Percentiles rank a stretch among this genome's conserved stretches.
Evolutionary conservation across 257 asterid species (phyloP).

Genomic region (Fraxinus quadrangulata): DNA sequence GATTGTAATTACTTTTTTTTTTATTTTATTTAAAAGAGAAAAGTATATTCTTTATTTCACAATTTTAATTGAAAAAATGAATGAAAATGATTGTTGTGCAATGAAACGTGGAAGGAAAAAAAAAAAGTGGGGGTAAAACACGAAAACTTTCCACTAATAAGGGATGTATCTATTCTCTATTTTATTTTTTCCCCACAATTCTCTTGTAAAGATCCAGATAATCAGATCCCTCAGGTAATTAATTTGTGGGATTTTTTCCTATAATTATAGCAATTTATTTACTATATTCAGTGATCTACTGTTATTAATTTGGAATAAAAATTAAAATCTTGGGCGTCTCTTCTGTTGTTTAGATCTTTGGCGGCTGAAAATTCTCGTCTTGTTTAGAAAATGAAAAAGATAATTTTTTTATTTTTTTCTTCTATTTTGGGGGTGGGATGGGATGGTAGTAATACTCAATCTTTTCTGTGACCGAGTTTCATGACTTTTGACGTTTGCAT

Average conservation of each 20-base stretch:
- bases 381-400: background rate
- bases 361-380: background rate
- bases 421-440: background rate
- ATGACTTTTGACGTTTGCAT: background rate
- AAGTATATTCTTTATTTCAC: no score
- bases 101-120: no score
- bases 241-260: background rate
- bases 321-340: conserved; percentile 16
- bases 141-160: no score
- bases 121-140: no score
- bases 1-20: no score
- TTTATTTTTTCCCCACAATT: background rate
- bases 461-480: background rate
- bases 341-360: background rate
- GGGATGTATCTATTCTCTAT: conserved; percentile 32
- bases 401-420: background rate
- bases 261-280: background rate
- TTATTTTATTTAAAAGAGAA: no score
- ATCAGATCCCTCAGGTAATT: conserved; percentile 43
- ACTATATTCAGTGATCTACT: background rate
- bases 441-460: background rate
- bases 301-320: conserved; percentile 10
- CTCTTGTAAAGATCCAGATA: conserved; percentile 23
- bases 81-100: no score
- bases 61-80: no score